Percentiles rank a stretch among this genome's conserved stretches.
Conservation (phyloP, 257 asterid species). For the Jacaranda mimosifolia region DNA sequence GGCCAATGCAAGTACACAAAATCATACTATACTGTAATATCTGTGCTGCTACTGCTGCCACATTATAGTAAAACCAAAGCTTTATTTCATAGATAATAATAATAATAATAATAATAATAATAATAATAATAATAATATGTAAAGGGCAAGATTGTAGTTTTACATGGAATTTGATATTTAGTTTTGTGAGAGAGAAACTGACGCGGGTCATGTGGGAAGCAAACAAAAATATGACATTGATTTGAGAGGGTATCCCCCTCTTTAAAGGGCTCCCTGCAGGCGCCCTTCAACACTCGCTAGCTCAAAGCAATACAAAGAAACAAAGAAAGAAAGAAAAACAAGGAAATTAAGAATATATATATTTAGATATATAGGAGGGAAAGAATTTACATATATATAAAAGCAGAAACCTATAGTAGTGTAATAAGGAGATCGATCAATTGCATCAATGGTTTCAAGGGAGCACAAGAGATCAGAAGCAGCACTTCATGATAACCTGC, state of each 20-base stretch:
- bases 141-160: constrained; percentile 39
- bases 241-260: constrained; percentile 58
- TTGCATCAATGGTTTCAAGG: constrained; percentile 62
- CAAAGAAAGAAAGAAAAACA: not conserved
- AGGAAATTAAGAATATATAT: too few relatives aligned
- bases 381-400: not conserved
- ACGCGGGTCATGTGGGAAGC: constrained; percentile 55
- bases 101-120: not conserved
- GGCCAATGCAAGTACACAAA: constrained; percentile 36
- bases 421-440: not conserved
- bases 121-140: not conserved
- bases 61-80: constrained; percentile 21
- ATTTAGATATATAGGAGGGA: too few relatives aligned
- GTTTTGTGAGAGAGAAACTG: constrained; percentile 31
- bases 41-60: constrained; percentile 29
- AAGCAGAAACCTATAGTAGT: constrained; percentile 15
- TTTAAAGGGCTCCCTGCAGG: constrained; percentile 43
- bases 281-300: not conserved
- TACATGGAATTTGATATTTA: constrained; percentile 6
- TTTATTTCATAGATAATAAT: constrained; percentile 28
- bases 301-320: constrained; percentile 21
- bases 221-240: constrained; percentile 67
- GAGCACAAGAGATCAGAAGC: constrained; percentile 57
- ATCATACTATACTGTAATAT: constrained; percentile 16
- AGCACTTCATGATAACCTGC: constrained; percentile 71